These are phyloP conservation scores for Westerdykella aurantiaca DNA, from an alignment of 2,329 filamentous ascomycete genomes.

Conservation along the genomic window DNA sequence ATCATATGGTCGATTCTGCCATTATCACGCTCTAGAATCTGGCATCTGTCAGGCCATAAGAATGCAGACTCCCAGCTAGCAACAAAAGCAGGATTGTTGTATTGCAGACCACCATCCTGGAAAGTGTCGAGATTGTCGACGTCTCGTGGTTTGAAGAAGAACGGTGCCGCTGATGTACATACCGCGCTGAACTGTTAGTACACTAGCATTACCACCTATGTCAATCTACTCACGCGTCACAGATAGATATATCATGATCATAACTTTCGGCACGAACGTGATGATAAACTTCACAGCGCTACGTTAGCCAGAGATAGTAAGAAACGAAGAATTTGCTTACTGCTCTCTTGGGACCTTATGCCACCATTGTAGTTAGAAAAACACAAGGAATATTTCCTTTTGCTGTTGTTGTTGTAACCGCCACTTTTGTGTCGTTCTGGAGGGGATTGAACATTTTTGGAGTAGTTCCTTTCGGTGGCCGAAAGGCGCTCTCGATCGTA, in stretches of 20 bases:
- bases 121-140: conserved; percentile 19
- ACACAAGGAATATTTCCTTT: conserved; percentile 14
- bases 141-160: conserved; percentile 21
- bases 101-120: conserved; percentile 24
- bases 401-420: conserved; percentile 23
- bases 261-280: conserved; percentile 13
- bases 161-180: conserved; percentile 25
- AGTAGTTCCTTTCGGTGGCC: conserved; percentile 6
- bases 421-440: conserved; percentile 20
- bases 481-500: conserved; percentile 21
- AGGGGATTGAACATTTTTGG: conserved; percentile 25
- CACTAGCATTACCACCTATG: not conserved
- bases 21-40: conserved; percentile 2
- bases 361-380: conserved; percentile 28
- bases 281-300: conserved; percentile 8
- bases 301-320: conserved; percentile 1
- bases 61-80: conserved; percentile 15
- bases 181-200: conserved; percentile 15
- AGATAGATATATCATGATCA: conserved; percentile 13
- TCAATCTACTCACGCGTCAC: conserved; percentile 18
- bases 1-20: conserved; percentile 17
- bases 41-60: conserved; percentile 18
- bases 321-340: no score
- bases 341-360: no score
- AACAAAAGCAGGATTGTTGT: conserved; percentile 23